Conservation (phyloP, 345 rosid genomes). For the Arabis alpina region DNA sequence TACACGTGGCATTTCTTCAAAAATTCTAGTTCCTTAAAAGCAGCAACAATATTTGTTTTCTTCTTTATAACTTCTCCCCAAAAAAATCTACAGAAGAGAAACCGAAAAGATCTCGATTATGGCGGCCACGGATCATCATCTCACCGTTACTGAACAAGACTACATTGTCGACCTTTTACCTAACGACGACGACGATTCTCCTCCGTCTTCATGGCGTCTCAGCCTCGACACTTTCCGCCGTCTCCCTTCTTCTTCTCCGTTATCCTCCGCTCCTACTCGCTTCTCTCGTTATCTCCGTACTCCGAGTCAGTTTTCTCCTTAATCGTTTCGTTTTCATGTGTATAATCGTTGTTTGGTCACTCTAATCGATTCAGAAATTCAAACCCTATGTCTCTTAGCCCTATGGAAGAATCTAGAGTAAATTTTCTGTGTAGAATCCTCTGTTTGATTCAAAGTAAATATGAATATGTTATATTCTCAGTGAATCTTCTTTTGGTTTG, state of each 20-base stretch:
- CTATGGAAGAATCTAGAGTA: neutral
- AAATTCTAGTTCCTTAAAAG: neutral
- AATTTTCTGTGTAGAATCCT: neutral
- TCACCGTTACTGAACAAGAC: conserved; percentile 24
- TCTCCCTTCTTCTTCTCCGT: conserved; percentile 35
- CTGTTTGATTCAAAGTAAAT: conserved; percentile 10
- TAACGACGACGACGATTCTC: neutral
- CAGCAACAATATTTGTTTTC: conserved; percentile 22
- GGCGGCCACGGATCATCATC: conserved; percentile 35
- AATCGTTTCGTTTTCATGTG: neutral
- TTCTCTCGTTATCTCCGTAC: conserved; percentile 44
- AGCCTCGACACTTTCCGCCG: conserved; percentile 53
- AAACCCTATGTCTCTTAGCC: neutral
- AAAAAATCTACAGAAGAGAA: conserved; percentile 15
- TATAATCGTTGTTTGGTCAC: neutral
- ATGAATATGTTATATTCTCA: neutral
- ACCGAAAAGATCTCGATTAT: conserved; percentile 4
- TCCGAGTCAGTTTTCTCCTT: conserved; percentile 40
- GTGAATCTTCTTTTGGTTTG: conserved; percentile 10
- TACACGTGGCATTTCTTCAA: neutral
- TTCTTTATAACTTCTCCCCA: conserved; percentile 33
- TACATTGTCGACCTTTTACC: conserved; percentile 42
- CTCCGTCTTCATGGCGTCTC: conserved; percentile 56
- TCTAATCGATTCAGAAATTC: neutral
- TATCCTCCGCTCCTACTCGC: conserved; percentile 24